Base-by-base conservation (phyloP, 2,329 filamentous ascomycete genomes). In the Fusarium hostae region DNA sequence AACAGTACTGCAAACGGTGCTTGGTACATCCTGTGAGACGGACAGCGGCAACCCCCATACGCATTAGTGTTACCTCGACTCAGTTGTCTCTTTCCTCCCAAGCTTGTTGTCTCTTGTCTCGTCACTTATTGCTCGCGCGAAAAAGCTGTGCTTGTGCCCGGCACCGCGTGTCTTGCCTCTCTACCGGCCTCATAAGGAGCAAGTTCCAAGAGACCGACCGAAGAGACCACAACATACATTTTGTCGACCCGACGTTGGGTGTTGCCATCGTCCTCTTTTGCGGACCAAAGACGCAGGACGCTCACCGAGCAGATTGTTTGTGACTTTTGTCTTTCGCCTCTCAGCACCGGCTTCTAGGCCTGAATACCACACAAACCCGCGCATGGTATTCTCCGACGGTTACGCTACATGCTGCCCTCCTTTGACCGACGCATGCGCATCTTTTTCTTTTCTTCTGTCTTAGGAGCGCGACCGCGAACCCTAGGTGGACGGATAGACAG, bases 101-200 rank as follows among this genome's bases (percentile, higher is more conserved):
- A n/a, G n/a, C 51, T 68, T 73, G 74, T 77, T 77, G 50, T 67
- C 75, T 77, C 75, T 77, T 77, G 41, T 55, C 73, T 66, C 73
- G 61, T 75, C 63, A 60, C 63, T 67, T 61, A 45, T 60, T 66
- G 55, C 70, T 60, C 70, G 43, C 58, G 50, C 59, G 52, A 66
- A 70, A 74, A 75, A 75, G 68, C 68, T 74, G 61, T 70, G 71
- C 68, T 75, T 74, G 66, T 65, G 66, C 68, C 69, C 71, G 59
- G 68, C 59, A 72, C 74, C 68, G 68, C 71, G 56, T 76, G 72
- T 74, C 69, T 75, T 76, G 75, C 75, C 73, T 76, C 66, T 76
- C 71, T 63, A 71, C 62, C 73, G 66, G 75, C 73, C 73, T 77
- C 75, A 77, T 77, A 77, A 77, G 75, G 71, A 76, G 72, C 74